A percentile compares a stretch with the other conserved stretches of the same genome.
Conservation (phyloP, 78 protist genomes). For the Cyanophora paradoxa region DNA sequence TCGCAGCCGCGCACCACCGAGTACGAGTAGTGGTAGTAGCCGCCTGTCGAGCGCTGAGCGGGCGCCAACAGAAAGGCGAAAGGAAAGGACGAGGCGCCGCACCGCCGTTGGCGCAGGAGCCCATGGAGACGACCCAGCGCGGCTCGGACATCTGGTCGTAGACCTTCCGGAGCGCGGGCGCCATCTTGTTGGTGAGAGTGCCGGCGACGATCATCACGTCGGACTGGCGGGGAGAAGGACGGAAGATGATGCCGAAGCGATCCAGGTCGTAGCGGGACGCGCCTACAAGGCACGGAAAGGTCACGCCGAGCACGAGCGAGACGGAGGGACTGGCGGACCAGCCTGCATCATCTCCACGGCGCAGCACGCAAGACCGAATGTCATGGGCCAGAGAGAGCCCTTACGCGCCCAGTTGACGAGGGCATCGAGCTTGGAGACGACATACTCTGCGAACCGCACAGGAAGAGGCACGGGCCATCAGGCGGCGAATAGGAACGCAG, state of each 20-base stretch:
- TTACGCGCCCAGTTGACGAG: slow-evolving; percentile 80
- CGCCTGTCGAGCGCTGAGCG: too few species aligned
- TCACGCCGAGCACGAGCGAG: too few species aligned
- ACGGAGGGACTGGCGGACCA: too few species aligned
- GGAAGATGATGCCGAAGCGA: slow-evolving; percentile 88
- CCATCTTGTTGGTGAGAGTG: slow-evolving; percentile 95
- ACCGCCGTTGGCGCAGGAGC: slow-evolving; percentile 96
- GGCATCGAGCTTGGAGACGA: slow-evolving; percentile 58
- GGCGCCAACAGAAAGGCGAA: too few species aligned
- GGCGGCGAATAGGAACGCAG: too few species aligned
- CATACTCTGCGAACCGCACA: slow-evolving; percentile 61
- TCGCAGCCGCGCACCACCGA: slow-evolving; percentile 95
- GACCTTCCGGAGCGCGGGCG: slow-evolving; percentile 87
- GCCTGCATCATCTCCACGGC: slow-evolving; percentile 98
- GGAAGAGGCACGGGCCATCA: too few species aligned
- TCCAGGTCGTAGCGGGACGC: slow-evolving; percentile 93
- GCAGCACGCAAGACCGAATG: slow-evolving; percentile 96
- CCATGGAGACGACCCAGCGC: slow-evolving; percentile 90
- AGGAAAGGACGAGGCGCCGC: too few species aligned
- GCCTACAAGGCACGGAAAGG: too few species aligned
- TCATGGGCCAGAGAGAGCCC: slow-evolving; percentile 91
- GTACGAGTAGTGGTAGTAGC: slow-evolving; percentile 93
- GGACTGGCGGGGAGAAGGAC: slow-evolving; percentile 85
- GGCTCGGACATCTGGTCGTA: slow-evolving; percentile 85
- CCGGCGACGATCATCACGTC: slow-evolving; percentile 94